These are phyloP conservation scores for Cyclocybe cylindracea DNA, from an alignment of 768 basidiomycete genomes.

Conservation along the genomic window DNA sequence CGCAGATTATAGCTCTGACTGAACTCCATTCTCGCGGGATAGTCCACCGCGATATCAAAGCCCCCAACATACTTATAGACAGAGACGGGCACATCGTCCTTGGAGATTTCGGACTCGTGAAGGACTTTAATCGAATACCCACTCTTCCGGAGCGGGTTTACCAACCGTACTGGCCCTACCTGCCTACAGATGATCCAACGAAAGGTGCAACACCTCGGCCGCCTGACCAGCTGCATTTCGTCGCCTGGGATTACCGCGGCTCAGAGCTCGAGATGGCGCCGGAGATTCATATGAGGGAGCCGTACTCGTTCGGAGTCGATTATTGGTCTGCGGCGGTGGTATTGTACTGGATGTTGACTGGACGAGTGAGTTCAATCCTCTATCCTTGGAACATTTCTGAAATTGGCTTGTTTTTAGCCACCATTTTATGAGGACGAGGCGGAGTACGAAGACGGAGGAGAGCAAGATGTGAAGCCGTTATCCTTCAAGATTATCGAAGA, in stretches of 20 bases:
- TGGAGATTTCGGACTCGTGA: slow-evolving; percentile 32
- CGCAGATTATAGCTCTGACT: slow-evolving; percentile 31
- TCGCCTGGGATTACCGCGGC: slow-evolving; percentile 25
- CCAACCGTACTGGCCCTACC: slow-evolving; percentile 35
- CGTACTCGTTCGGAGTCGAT: slow-evolving; percentile 44
- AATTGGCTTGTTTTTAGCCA: slow-evolving; percentile 14
- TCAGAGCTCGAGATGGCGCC: slow-evolving; percentile 34
- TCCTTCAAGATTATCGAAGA: slow-evolving; percentile 21
- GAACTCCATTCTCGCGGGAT: slow-evolving; percentile 32
- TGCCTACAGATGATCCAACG: slow-evolving; percentile 19
- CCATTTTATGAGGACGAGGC: slow-evolving; percentile 24
- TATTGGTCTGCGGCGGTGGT: slow-evolving; percentile 82
- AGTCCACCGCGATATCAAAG: slow-evolving; percentile 34
- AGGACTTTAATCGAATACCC: slow-evolving; percentile 25
- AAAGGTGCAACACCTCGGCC: slow-evolving; percentile 18
- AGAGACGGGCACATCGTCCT: slow-evolving; percentile 30
- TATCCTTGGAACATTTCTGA: background rate
- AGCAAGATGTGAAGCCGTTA: slow-evolving; percentile 15
- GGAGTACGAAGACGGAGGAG: slow-evolving; percentile 11
- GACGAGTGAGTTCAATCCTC: slow-evolving; percentile 32
- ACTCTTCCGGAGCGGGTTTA: slow-evolving; percentile 26
- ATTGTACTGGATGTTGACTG: slow-evolving; percentile 71
- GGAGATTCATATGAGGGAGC: slow-evolving; percentile 24
- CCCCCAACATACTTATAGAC: slow-evolving; percentile 32
- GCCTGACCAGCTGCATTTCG: slow-evolving; percentile 26